phyloP scores from a whole-genome alignment of 1,139 yeast species.

The Nakaseomyces uthaithaninus region DNA sequence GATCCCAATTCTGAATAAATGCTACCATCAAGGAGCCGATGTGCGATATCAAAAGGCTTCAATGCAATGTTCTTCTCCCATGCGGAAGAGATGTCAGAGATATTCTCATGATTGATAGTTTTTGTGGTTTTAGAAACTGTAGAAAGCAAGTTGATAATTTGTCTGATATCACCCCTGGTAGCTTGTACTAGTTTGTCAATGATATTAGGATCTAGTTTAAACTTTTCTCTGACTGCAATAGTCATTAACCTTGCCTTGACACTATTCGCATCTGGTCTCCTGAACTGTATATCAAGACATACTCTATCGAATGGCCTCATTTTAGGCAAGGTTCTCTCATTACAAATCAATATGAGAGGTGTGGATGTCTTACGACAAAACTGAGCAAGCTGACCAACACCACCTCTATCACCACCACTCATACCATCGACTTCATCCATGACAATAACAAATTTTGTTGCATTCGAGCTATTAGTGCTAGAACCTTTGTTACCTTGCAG shows the following conservation, averaged over 20 bases:
- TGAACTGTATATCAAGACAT: slow-evolving; percentile 73
- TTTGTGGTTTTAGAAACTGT: slow-evolving; percentile 72
- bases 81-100: slow-evolving; percentile 48
- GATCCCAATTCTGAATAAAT: slow-evolving; percentile 44
- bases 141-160: slow-evolving; percentile 80
- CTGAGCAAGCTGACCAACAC: slow-evolving; percentile 89
- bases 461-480: slow-evolving; percentile 26
- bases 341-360: slow-evolving; percentile 89
- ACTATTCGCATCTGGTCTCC: slow-evolving; percentile 80
- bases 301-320: slow-evolving; percentile 93
- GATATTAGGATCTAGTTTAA: slow-evolving; percentile 70
- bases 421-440: slow-evolving; percentile 99
- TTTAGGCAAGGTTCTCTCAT: slow-evolving; percentile 84
- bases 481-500: slow-evolving; percentile 39
- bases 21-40: slow-evolving; percentile 57
- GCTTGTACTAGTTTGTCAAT: slow-evolving; percentile 80
- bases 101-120: slow-evolving; percentile 45
- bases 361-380: slow-evolving; percentile 78
- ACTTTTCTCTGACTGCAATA: slow-evolving; percentile 76
- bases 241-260: slow-evolving; percentile 82
- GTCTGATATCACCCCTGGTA: slow-evolving; percentile 88
- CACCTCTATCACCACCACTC: slow-evolving; percentile 99
- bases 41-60: slow-evolving; percentile 87
- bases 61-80: slow-evolving; percentile 90
- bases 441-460: slow-evolving; percentile 63